Evolutionary conservation across 257 asterid species (phyloP).

Genomic region (Anisodus acutangulus): DNA sequence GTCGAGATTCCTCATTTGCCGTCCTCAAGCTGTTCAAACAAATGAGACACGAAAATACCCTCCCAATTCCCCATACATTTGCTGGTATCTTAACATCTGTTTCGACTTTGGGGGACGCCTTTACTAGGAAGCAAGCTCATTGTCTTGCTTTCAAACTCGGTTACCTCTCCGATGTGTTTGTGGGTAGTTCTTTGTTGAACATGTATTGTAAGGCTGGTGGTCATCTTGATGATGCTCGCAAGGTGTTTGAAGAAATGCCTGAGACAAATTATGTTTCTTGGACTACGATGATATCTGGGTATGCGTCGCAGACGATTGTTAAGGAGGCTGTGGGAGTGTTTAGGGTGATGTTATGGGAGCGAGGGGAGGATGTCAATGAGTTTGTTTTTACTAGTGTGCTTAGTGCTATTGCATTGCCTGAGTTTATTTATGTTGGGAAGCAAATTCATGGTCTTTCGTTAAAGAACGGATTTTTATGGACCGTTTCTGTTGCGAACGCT

Average conservation of each 20-base stretch:
- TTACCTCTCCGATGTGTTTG: constrained; percentile 58
- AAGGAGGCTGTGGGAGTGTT: constrained; percentile 62
- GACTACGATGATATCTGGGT: constrained; percentile 87
- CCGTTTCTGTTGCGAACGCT: constrained; percentile 76
- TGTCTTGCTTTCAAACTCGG: constrained; percentile 51
- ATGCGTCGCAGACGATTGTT: constrained; percentile 55
- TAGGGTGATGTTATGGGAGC: constrained; percentile 43
- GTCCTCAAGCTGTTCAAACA: constrained; percentile 58
- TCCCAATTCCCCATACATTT: constrained; percentile 75
- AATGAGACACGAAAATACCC: constrained; percentile 48
- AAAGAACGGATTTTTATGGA: constrained; percentile 50
- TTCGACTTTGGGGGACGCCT: constrained; percentile 45
- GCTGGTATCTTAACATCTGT: constrained; percentile 67
- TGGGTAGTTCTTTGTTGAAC: constrained; percentile 65
- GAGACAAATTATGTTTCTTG: constrained; percentile 72
- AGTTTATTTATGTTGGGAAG: constrained; percentile 53
- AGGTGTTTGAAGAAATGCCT: constrained; percentile 79
- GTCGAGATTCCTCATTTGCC: constrained; percentile 44
- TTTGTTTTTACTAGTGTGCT: constrained; percentile 78
- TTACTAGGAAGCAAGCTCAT: constrained; percentile 59
- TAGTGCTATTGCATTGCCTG: constrained; percentile 59
- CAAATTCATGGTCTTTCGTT: constrained; percentile 67
- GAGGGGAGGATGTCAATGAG: constrained; percentile 58
- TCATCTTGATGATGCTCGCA: constrained; percentile 51
- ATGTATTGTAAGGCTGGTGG: constrained; percentile 61